Evolutionary conservation across 139 green algal species (phyloP), one percentile per base, ranked within the genome.

Genomic region (Picochlorum costavermella): DNA sequence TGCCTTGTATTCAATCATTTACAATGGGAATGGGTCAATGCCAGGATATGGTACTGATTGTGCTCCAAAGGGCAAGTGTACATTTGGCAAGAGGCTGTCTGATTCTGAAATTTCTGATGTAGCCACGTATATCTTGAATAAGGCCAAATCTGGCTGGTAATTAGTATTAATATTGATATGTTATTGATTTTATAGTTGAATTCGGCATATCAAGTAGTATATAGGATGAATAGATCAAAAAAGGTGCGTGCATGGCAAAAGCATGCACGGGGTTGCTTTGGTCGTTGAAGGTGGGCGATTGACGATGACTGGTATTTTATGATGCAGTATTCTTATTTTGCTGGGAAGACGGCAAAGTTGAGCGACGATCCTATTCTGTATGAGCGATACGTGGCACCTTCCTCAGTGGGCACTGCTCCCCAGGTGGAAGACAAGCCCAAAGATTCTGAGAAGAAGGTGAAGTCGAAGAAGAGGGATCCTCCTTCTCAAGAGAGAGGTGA

Each of bases 41-140:
- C 86, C 86, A 20, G 87, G 87, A 8, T 95, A 81, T 67, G 87
- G 87, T 5, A 69, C 75, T 30, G 65, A 83, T 5, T 95, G 87
- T 68, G 63, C 81, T 6, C 87, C 87, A 9, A 81, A 74, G 71
- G 86, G 85, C 14, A 58, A 81, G 60, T 94, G 86, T 65, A 94
- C 86, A 1, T 94, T 94, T 76, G 84, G 77, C 1, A 49, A 72
- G 2, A 68, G 86, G 9, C 65, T 94, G 37, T 80, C 59, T 10
- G 84, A 92, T 60, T 71, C 78, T 9, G 79, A 91, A 49, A 67
- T 94, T 13, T 31, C 28, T 14, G 64, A 64, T 28, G 62, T 94
- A 61, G 68, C 76, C 2, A 48, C 72, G 4, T 92, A 82, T 48
- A 78, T 94, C 43, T 70, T 83, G 48, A 28, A 83, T 37, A 59